Evolutionary conservation across 2,329 filamentous ascomycete species (phyloP).

Genomic region (Aspergillus luchuensis): DNA sequence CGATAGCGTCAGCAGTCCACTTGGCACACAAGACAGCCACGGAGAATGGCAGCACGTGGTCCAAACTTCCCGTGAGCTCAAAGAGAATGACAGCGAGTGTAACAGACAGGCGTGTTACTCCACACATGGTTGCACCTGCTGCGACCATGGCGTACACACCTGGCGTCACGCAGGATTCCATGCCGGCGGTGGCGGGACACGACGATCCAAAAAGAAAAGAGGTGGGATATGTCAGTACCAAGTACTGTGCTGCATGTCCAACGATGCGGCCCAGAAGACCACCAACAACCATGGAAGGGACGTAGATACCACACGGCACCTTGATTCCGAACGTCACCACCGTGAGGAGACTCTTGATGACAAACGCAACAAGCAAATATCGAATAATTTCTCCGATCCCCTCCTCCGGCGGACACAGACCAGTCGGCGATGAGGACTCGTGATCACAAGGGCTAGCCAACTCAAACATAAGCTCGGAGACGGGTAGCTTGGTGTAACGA

Average conservation of each 20-base stretch:
- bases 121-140: slow-evolving; percentile 96
- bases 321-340: slow-evolving; percentile 95
- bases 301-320: slow-evolving; percentile 94
- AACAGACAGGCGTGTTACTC: slow-evolving; percentile 88
- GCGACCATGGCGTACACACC: slow-evolving; percentile 96
- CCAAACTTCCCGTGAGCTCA: slow-evolving; percentile 89
- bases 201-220: slow-evolving; percentile 69
- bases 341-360: slow-evolving; percentile 88
- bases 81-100: slow-evolving; percentile 95
- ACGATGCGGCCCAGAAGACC: slow-evolving; percentile 86
- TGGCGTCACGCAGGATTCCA: slow-evolving; percentile 85
- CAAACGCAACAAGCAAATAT: slow-evolving; percentile 73
- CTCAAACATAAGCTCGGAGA: slow-evolving; percentile 87
- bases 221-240: slow-evolving; percentile 72
- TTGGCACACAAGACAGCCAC: slow-evolving; percentile 92
- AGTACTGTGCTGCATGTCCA: slow-evolving; percentile 80
- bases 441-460: slow-evolving; percentile 81
- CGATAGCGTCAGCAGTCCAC: slow-evolving; percentile 94
- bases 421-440: slow-evolving; percentile 66
- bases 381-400: slow-evolving; percentile 77
- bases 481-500: slow-evolving; percentile 80
- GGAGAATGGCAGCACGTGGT: slow-evolving; percentile 94
- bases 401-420: slow-evolving; percentile 74
- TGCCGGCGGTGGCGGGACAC: slow-evolving; percentile 67
- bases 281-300: slow-evolving; percentile 97